Evolutionary conservation across 1,284 basidiomycete genomes (phyloP).

Genomic region (Papiliotrema flavescens): DNA sequence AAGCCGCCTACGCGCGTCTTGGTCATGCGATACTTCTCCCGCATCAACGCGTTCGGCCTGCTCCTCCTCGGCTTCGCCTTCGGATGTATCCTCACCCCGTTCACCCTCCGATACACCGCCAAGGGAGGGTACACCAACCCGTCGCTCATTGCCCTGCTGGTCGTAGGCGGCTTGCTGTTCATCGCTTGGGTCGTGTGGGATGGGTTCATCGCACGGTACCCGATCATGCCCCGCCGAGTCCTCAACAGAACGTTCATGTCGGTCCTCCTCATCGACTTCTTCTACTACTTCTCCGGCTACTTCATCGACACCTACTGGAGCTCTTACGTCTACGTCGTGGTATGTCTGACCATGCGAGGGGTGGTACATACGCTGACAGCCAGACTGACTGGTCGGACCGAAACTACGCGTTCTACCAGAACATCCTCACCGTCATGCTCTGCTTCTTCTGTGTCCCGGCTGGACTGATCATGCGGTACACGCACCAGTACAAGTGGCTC

Average conservation of each 20-base stretch:
- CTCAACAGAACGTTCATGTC: slow-evolving; percentile 47
- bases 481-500: slow-evolving; percentile 50
- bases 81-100: slow-evolving; percentile 46
- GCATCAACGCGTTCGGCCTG: slow-evolving; percentile 47
- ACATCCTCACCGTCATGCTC: slow-evolving; percentile 42
- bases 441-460: slow-evolving; percentile 44
- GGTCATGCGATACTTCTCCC: slow-evolving; percentile 28
- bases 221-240: slow-evolving; percentile 48
- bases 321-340: slow-evolving; percentile 47
- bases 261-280: slow-evolving; percentile 39
- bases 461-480: slow-evolving; percentile 45
- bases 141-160: slow-evolving; percentile 51
- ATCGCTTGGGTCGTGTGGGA: slow-evolving; percentile 47
- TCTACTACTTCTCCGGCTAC: slow-evolving; percentile 45
- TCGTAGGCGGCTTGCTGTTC: slow-evolving; percentile 46
- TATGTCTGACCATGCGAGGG: slow-evolving; percentile 17
- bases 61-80: slow-evolving; percentile 46
- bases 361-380: background rate
- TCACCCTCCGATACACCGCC: slow-evolving; percentile 39
- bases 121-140: slow-evolving; percentile 43
- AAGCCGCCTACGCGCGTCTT: slow-evolving; percentile 11
- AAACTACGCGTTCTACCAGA: slow-evolving; percentile 35
- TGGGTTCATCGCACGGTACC: slow-evolving; percentile 40
- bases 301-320: slow-evolving; percentile 45
- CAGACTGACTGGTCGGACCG: slow-evolving; percentile 18